Base-by-base conservation (phyloP, 106 monocot genomes). In the Dendrobium huoshanense region DNA sequence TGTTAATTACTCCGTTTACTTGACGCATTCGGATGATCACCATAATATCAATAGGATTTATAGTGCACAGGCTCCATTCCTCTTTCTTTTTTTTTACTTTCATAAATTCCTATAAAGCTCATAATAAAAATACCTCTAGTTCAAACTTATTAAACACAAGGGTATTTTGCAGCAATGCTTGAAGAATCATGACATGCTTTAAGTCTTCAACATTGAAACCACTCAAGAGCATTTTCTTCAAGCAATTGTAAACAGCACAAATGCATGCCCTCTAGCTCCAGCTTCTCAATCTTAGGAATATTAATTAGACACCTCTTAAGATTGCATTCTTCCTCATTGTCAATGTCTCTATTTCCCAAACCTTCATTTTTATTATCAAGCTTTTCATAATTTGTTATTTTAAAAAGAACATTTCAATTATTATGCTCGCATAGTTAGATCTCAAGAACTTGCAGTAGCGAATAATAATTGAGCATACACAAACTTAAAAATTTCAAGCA, bases 201-300 rank as follows among this genome's bases (percentile, higher is more conserved):
- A 65, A 19, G 31, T 79, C 79, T 42, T 79, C 22, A 25, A 79
- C 47, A 64, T 79, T 79, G 20, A 79, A 58, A 13, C 58, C 41
- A 24, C 64, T 79, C 4, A 79, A 24, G 65, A 64, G 43, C 64
- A 79, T n/a, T 64, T 44, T 79, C 22, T 24, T 79, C 61, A 79
- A 67, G 61, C 64, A 79, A 79, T 22, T 79, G 43, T 79, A 79
- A 79, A 64, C 13, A 24, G 59, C 42, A 64, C 79, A 15, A 65
- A 79, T 43, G 43, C 42, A 11, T 64, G 58, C 19, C 64, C 64
- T 65, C 61, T 79, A 80, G 18, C 13, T 48, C 68, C 31, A 80
- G 49, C n/a, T 19, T 70, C 80, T 80, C 80, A 33, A 80, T 72
- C 47, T 72, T 80, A 13, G 49, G 80, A 25, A 80, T 70, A 19